Evolutionary conservation across 345 rosid species (phyloP), one percentile per base, ranked within the genome.

Genomic region (Hevea brasiliensis): DNA sequence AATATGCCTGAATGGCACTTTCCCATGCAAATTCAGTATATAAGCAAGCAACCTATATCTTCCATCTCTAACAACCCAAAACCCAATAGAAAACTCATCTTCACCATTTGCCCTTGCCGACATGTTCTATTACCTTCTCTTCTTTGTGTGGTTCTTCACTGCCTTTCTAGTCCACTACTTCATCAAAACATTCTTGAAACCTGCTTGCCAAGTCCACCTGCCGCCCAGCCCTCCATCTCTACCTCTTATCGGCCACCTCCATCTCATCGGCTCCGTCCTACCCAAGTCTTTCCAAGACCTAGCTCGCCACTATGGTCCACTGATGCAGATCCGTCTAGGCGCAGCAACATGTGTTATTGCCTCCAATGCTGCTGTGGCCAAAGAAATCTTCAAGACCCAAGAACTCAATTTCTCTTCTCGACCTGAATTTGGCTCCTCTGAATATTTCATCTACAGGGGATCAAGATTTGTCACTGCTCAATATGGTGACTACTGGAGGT

Each of bases 171-270:
- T 80, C 24, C 72, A 62, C 37, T 64, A 54, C 56, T 66, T 80
- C 24, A 40, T 74, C 35, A 50, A 79, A 66, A 9, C 54, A 24
- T 64, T 71, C 64, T 54, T 66, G 0, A 81, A 61, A 59, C 47
- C 20, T 3, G 18, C 54, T 23, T 35, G 24, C 9, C n/a, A 35
- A 32, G 45, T 23, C 57, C 23, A 51, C 0, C 40, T 54, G 14
- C 85, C 84, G 12, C 91, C 91, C 0, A 80, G 82, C 78, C 91
- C 88, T 0, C 79, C 83, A 1, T 67, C 89, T 3, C 77, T 85
- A 3, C 85, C 91, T 35, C n/a, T 87, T 70, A 77, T 87, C 62
- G 87, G 89, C 62, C 91, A 87, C 76, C 84, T 86, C 71, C 85
- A 83, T 56, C 83, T 87, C 0, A 24, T 85, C 13, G 75, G 77